Evolutionary conservation across 306 rosid genomes (phyloP), one percentile per base, ranked within the genome.

Genomic region (Astragalus membranaceus): DNA sequence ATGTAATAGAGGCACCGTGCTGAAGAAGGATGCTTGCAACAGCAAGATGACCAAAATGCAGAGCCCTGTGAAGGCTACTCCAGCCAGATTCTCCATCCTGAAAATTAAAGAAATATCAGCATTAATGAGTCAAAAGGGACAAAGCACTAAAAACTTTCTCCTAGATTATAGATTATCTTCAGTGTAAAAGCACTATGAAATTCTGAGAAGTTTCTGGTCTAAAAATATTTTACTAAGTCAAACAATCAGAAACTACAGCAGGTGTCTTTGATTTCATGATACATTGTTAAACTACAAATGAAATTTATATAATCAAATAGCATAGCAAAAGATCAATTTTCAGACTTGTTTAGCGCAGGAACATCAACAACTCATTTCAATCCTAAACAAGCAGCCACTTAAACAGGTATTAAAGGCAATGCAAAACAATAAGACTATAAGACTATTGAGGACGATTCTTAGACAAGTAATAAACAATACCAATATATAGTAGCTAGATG

Each of bases 11-110:
- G 59, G 97, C 98, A 75, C 96, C 92, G 55, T 72, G 83, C 78
- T 88, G 96, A 12, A 94, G 95, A 78, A 94, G 98, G 79, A 84
- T 50, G 48, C 96, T 78, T 59, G 96, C 98, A 52, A 83, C 92
- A 8, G 96, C 92, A 64, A 94, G 89, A 80, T 94, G 98, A 67
- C 97, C 98, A 74, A 94, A 94, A 88, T 90, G 96, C 49, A 94
- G 77, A 43, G 97, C 97, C 70, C 98, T 89, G 74, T 94, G 98
- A 81, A 94, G 98, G 84, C 97, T 90, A 77, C 96, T 84, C 97
- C 97, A 94, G 78, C 96, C 96, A 20, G 96, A 94, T 82, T 94
- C 97, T 48, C 96, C 98, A 70, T 94, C 98, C 98, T 93, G 78
- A 78, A 84, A 73, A 32, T 37, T 55, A 55, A n/a, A n/a, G n/a